phyloP scores from a whole-genome alignment of 768 basidiomycete genomes.

The Lactarius deliciosus region DNA sequence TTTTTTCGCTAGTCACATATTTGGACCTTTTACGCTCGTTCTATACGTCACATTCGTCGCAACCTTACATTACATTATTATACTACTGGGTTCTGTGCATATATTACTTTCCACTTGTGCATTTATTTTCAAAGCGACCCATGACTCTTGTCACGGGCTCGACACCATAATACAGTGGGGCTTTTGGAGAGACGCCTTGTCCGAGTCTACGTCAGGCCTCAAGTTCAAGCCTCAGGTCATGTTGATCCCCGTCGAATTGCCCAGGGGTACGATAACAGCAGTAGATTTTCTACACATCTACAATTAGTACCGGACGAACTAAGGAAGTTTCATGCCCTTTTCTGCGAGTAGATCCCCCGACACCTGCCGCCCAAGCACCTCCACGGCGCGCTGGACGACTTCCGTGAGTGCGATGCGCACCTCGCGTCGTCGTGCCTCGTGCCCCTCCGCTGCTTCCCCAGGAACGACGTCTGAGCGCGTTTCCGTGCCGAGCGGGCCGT shows the following conservation, averaged over 20 bases:
- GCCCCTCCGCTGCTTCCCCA: slow-evolving; percentile 1
- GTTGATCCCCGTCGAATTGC: background rate
- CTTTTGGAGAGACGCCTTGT: background rate
- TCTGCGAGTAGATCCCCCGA: slow-evolving; percentile 16
- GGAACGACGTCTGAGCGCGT: background rate
- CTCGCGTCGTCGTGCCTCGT: slow-evolving; percentile 4
- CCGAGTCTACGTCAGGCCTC: background rate
- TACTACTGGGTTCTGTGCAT: background rate
- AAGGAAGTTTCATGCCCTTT: background rate
- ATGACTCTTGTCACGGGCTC: background rate
- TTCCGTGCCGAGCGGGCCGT: slow-evolving; percentile 25
- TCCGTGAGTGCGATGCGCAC: slow-evolving; percentile 37
- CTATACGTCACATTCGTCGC: too few species aligned
- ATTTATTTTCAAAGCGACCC: background rate
- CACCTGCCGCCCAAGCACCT: slow-evolving; percentile 33
- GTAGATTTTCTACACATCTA: background rate
- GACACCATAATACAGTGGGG: background rate
- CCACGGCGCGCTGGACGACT: slow-evolving; percentile 35
- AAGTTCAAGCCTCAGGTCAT: background rate
- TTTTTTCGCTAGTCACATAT: background rate
- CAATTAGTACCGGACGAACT: background rate
- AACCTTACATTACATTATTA: background rate
- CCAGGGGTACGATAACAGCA: background rate
- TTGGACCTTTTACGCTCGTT: background rate
- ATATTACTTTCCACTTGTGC: background rate